Base-by-base conservation (phyloP, 2,329 filamentous ascomycete species). In the Cryphonectria parasitica region DNA sequence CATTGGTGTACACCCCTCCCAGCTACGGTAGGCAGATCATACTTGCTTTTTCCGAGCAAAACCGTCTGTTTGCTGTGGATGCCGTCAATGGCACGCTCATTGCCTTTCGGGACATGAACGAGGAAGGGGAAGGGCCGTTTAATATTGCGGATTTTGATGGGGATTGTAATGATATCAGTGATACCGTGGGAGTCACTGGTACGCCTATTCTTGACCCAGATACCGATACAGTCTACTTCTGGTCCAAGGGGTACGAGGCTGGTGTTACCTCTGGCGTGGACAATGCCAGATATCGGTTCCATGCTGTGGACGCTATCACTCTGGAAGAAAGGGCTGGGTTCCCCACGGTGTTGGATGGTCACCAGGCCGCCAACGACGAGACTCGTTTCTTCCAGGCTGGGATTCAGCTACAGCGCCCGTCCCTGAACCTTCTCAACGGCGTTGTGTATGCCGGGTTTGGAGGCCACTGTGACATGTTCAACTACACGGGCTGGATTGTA, bases 21-120 rank as follows among this genome's bases (percentile, higher is more conserved):
- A 78, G 75, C 19, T 80, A 81, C 31, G 81, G 82, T 28, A 78
- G 78, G 4, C 81, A 81, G 13, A 86, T 89, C 76, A 86, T 84
- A 66, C 81, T 89, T 52, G 89, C 85, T 73, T 77, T 88, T 19
- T 83, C 87, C 0, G 88, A 87, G 0, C 87, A 86, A 75, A 89
- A 89, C 76, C 87, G 87, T 64, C 76, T 89, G 8, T 88, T 88
- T 75, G 88, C 87, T 72, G 77, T 89, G 49, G 81, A 89, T 73
- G 86, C 86, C 0, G 84, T 85, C 74, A 88, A 85, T 0, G 87
- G 87, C 17, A 81, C 78, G 2, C 85, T 89, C 28, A 73, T 88
- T n/a, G 76, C 78, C 0, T 80, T 78, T 1, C 79, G 86, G 11
- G 66, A 72, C 22, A 65, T 73, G 60, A 54, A 63, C 13, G 63